phyloP scores from a whole-genome alignment of 2,329 filamentous ascomycete species.

The Plenodomus tracheiphilus region DNA sequence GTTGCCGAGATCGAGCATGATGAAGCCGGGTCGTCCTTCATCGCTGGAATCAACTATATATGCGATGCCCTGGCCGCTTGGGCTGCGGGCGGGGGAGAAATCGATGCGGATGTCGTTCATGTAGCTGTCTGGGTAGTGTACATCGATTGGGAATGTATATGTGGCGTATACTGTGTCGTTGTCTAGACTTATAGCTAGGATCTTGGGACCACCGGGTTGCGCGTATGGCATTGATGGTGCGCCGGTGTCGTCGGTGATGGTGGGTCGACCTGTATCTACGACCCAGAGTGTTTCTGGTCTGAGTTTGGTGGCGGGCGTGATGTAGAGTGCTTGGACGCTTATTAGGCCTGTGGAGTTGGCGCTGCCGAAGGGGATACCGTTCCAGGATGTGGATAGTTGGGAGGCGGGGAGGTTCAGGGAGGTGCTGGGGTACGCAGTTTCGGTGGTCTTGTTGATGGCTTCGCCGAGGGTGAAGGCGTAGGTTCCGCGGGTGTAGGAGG shows the following conservation, averaged over 20 bases:
- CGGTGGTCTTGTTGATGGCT: conserved; percentile 52
- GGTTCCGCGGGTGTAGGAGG: conserved; percentile 53
- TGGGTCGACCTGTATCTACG: conserved; percentile 53
- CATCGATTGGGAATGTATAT: conserved; percentile 52
- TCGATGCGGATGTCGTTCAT: conserved; percentile 59
- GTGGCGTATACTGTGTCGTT: conserved; percentile 54
- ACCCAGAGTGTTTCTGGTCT: conserved; percentile 49
- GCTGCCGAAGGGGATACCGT: conserved; percentile 52
- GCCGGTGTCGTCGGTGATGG: conserved; percentile 35
- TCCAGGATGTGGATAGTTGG: conserved; percentile 47
- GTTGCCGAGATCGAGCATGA: conserved; percentile 54
- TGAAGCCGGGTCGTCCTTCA: conserved; percentile 53
- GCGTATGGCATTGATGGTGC: conserved; percentile 40
- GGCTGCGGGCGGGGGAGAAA: conserved; percentile 45
- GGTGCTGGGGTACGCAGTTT: conserved; percentile 51
- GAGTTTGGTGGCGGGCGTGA: conserved; percentile 48
- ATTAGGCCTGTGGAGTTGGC: conserved; percentile 51
- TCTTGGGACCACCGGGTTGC: conserved; percentile 52
- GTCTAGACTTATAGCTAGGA: conserved; percentile 53
- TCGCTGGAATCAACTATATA: conserved; percentile 57
- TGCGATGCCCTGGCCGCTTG: conserved; percentile 51
- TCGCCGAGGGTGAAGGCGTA: conserved; percentile 55
- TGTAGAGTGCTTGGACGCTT: conserved; percentile 55
- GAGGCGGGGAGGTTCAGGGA: conserved; percentile 51
- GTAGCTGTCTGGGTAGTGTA: conserved; percentile 53